Evolutionary conservation across 192 early-diverging fungal species (phyloP).

Genomic region (Podila verticillata): DNA sequence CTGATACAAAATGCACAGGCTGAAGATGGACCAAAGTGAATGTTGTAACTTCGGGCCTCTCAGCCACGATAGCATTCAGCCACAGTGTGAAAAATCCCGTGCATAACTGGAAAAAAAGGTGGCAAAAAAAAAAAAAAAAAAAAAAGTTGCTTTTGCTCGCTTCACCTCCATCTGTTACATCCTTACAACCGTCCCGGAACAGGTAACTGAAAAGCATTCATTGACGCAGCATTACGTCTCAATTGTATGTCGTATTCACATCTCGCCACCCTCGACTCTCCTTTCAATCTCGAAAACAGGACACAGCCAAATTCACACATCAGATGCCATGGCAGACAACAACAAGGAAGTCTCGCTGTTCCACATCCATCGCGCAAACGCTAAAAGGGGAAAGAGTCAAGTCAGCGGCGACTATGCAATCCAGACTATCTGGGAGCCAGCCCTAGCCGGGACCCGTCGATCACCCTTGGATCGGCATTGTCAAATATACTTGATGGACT

Average conservation of each 20-base stretch:
- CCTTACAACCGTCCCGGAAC: neutral
- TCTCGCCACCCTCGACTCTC: neutral
- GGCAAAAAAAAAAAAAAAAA: neutral
- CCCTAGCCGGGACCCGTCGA: neutral
- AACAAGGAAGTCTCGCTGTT: constrained; percentile 20
- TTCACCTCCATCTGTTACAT: neutral
- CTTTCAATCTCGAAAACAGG: neutral
- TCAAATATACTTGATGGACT: constrained; percentile 34
- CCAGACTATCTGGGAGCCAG: constrained; percentile 38
- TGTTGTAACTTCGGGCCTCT: too few species aligned
- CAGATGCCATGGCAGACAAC: neutral
- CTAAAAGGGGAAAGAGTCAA: neutral
- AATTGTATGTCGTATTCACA: neutral
- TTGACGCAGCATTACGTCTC: too few species aligned
- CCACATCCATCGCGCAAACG: constrained; percentile 24
- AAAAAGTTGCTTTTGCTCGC: too few species aligned
- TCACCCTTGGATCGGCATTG: constrained; percentile 16
- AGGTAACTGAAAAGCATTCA: neutral
- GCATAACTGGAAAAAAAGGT: neutral
- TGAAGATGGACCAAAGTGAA: too few species aligned
- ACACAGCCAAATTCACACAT: neutral
- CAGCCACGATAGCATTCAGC: too few species aligned
- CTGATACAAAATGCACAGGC: too few species aligned
- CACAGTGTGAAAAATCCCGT: too few species aligned
- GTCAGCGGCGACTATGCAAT: constrained; percentile 36